A percentile compares a stretch with the other conserved stretches of the same genome.
These are phyloP conservation scores for Neofusicoccum umdonicola DNA, from an alignment of 2,329 filamentous ascomycete genomes.

Conservation along the genomic window DNA sequence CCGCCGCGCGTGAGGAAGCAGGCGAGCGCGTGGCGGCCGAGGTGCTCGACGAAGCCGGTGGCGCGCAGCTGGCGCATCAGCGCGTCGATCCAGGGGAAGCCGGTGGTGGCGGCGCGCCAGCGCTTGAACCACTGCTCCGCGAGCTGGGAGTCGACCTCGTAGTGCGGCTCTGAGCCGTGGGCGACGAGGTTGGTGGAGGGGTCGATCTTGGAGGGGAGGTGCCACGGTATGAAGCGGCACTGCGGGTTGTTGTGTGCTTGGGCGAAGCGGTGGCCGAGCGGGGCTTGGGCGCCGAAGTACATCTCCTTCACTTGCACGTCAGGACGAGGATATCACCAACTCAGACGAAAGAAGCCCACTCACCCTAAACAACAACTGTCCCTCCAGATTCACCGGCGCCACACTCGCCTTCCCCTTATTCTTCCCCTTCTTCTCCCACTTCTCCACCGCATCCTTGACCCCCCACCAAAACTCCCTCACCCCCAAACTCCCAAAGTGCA, in stretches of 20 bases:
- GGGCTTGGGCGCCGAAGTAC: conserved; percentile 77
- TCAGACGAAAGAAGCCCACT: neutral
- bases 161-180: conserved; percentile 50
- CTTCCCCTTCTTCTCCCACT: conserved; percentile 55
- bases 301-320: conserved; percentile 54
- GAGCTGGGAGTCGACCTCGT: conserved; percentile 61
- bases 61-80: conserved; percentile 70
- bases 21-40: conserved; percentile 71
- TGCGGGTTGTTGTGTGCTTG: conserved; percentile 65
- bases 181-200: conserved; percentile 38
- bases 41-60: conserved; percentile 79
- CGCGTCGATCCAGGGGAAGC: conserved; percentile 79
- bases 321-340: too few species aligned
- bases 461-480: conserved; percentile 72
- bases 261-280: conserved; percentile 61
- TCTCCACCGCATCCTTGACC: conserved; percentile 61
- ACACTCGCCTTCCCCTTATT: conserved; percentile 41
- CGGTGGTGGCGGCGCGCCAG: conserved; percentile 68
- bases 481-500: conserved; percentile 73
- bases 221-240: conserved; percentile 77
- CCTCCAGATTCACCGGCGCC: conserved; percentile 67
- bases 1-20: conserved; percentile 79
- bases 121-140: conserved; percentile 66
- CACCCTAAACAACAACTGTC: conserved; percentile 68
- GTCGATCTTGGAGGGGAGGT: conserved; percentile 63